phyloP scores from a whole-genome alignment of 371 early-diverging fungal species.

The Lichtheimia ramosa region DNA sequence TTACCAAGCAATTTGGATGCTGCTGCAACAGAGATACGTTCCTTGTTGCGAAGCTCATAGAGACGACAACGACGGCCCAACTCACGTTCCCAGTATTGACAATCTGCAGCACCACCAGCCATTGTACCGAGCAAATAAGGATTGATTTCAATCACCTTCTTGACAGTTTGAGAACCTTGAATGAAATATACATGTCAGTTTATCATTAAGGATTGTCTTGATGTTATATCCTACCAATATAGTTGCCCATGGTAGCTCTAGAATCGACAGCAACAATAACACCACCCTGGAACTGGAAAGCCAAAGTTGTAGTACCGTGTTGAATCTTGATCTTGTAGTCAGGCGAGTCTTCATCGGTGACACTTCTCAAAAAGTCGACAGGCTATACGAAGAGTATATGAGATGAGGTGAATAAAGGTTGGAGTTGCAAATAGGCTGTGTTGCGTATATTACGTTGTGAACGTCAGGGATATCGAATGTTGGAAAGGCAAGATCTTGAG shows the following conservation, averaged over 20 bases:
- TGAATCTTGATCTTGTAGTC: slow-evolving; percentile 80
- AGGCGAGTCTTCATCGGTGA: slow-evolving; percentile 60
- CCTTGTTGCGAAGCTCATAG: slow-evolving; percentile 97
- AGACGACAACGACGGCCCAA: slow-evolving; percentile 96
- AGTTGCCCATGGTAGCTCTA: slow-evolving; percentile 97
- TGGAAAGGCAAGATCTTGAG: slow-evolving; percentile 68
- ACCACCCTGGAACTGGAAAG: slow-evolving; percentile 98
- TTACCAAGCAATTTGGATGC: slow-evolving; percentile 97
- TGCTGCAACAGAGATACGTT: slow-evolving; percentile 98
- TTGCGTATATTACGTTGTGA: slow-evolving; percentile 58
- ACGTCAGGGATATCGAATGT: slow-evolving; percentile 74
- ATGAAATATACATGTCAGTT: neutral
- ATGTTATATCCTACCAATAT: slow-evolving; percentile 75
- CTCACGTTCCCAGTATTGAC: slow-evolving; percentile 99
- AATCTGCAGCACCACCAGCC: slow-evolving; percentile 99
- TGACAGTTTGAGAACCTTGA: slow-evolving; percentile 96
- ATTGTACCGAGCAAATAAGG: slow-evolving; percentile 99
- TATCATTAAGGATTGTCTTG: neutral
- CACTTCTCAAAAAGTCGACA: slow-evolving; percentile 60
- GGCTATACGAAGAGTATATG: slow-evolving; percentile 42
- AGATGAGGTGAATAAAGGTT: neutral
- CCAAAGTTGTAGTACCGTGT: slow-evolving; percentile 99
- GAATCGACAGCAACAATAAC: slow-evolving; percentile 99
- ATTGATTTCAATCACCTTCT: slow-evolving; percentile 99
- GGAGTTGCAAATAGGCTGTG: neutral